Evolutionary conservation across 2,329 filamentous ascomycete species (phyloP), one percentile per base, ranked within the genome.

Genomic region (Pezizomycotina sp.): DNA sequence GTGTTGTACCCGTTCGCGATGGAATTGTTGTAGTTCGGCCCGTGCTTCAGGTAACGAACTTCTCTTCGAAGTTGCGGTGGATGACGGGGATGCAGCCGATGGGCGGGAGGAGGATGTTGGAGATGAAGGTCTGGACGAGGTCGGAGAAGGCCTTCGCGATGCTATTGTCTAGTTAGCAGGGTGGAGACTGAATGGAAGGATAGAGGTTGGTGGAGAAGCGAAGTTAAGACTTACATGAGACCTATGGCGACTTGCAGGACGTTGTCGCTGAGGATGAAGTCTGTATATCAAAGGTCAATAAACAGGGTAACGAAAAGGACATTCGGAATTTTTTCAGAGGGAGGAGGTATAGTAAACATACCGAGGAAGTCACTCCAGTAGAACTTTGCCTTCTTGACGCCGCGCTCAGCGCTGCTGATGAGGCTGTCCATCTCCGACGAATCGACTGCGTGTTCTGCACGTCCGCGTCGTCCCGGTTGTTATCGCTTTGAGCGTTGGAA

Each of bases 221-320:
- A 33, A n/a, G 14, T 7, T 8, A 13, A 15, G 3, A 56, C 62
- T 53, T 51, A 77, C 74, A 81, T 81, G 46, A 81, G 59, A 46
- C 75, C 77, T 47, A 81, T 72, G 10, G 76, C 76, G 39, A 81
- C 76, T 54, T 80, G 72, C 15, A 81, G 63, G 30, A 81, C 75
- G 48, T 81, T 80, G 38, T 77, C 75, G 46, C 75, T 69, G 34
- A 79, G 67, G 0, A 74, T 75, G 55, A 80, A 81, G 53, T 78
- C 74, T n/a, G n/a, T n/a, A n/a, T n/a, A n/a, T n/a, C n/a, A n/a
- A n/a, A n/a, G n/a, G n/a, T n/a, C n/a, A n/a, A n/a, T n/a, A n/a
- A n/a, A n/a, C n/a, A n/a, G n/a, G n/a, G n/a, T n/a, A n/a, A n/a
- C n/a, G n/a, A n/a, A n/a, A n/a, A n/a, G n/a, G n/a, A n/a, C n/a